Percentiles rank a stretch among this genome's conserved stretches.
Conservation (phyloP, 2,329 filamentous ascomycete species). For the Purpureocillium takamizusanense region DNA sequence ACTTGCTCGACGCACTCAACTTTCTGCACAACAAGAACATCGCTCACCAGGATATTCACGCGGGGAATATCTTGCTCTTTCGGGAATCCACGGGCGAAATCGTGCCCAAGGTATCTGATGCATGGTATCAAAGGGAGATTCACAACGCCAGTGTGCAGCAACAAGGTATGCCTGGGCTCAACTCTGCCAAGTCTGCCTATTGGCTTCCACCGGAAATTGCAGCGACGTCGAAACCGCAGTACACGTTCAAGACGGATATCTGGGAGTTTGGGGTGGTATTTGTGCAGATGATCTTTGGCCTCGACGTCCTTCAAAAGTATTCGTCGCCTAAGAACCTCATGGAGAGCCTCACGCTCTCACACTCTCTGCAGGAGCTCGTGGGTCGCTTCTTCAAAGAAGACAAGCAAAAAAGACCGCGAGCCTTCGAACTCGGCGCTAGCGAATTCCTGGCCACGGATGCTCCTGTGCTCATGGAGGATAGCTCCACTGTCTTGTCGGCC, state of each 20-base stretch:
- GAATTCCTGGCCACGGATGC: constrained; percentile 60
- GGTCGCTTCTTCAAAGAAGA: constrained; percentile 78
- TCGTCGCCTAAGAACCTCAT: constrained; percentile 69
- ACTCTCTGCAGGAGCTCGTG: constrained; percentile 70
- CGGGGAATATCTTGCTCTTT: constrained; percentile 70
- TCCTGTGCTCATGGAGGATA: constrained; percentile 42
- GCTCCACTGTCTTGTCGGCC: constrained; percentile 27
- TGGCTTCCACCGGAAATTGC: constrained; percentile 77
- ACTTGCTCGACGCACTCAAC: constrained; percentile 79
- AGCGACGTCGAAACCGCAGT: constrained; percentile 49
- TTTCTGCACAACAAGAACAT: constrained; percentile 81
- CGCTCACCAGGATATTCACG: constrained; percentile 74
- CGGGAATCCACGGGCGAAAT: constrained; percentile 60
- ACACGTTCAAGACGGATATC: constrained; percentile 75
- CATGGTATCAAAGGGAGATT: constrained; percentile 59
- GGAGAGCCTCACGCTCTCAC: constrained; percentile 62
- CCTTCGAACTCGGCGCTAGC: constrained; percentile 62
- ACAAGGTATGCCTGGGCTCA: constrained; percentile 40
- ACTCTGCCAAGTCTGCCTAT: constrained; percentile 64
- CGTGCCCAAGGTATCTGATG: constrained; percentile 66
- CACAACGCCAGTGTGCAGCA: constrained; percentile 50
- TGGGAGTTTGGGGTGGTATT: constrained; percentile 93
- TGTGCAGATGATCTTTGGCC: constrained; percentile 87
- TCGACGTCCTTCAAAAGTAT: constrained; percentile 67
- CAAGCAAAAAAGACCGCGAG: constrained; percentile 72